Base-by-base conservation (phyloP, 129 eudicot genomes). In the Oenanthe sinensis region DNA sequence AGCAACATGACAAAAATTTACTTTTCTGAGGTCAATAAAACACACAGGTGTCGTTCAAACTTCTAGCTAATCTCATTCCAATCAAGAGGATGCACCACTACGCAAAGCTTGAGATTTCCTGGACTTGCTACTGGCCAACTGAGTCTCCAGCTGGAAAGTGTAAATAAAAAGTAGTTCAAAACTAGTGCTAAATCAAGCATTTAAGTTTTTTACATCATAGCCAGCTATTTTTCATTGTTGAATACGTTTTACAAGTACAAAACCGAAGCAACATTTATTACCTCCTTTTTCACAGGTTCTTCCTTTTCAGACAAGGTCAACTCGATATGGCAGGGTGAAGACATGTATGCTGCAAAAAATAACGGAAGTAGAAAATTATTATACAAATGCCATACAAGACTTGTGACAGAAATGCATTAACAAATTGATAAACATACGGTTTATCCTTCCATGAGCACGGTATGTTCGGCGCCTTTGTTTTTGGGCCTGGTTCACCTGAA, bases 291-390 rank as follows among this genome's bases (percentile, higher is more conserved):
- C 30, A 89, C 93, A 5, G 90, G 71, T 74, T 89, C 90, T 81
- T 86, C 93, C 75, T 89, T 89, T 74, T 89, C 93, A n/a, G 93
- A 86, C 71, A 86, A 76, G 49, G 71, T 80, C 85, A 89, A 76
- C 87, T 89, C 93, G 74, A 89, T 89, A 67, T 89, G 90, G 86
- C 93, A 89, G 0, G 93, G 93, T 10, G 84, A 84, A 1, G 93
- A 84, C 93, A 89, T 89, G 68, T 89, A 89, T 16, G 90, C 93
- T 89, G 90, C 30, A 6, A 43, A 47, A 15, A 20, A 15, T 9
- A 3, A 81, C 0, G 12, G 2, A 77, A 37, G 10, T 39, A 2
- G 26, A 43, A 14, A 12, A 37, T 73, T 49, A 22, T 33, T 49
- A 45, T 14, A 26, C 15, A 7, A 5, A 63, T 30, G 72, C 19